These are phyloP conservation scores for Teunomyces funiuensis DNA, from an alignment of 805 yeast species.

Conservation along the genomic window DNA sequence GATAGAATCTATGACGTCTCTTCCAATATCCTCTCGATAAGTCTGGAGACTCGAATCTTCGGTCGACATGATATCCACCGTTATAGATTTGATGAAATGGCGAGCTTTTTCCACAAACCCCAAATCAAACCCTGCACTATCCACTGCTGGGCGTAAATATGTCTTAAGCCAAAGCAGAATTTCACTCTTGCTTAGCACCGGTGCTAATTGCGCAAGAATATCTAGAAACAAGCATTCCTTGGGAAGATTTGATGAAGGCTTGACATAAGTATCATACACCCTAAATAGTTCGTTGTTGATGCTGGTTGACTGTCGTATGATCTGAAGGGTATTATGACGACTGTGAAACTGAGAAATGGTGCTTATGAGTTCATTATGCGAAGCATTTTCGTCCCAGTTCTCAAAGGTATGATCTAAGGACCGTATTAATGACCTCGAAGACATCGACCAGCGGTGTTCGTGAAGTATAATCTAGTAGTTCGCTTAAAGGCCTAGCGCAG, in stretches of 20 bases:
- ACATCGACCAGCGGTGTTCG: slow-evolving; percentile 15
- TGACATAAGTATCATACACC: slow-evolving; percentile 31
- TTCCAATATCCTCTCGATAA: slow-evolving; percentile 21
- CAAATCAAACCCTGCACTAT: slow-evolving; percentile 56
- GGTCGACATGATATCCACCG: slow-evolving; percentile 15
- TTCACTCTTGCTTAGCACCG: slow-evolving; percentile 29
- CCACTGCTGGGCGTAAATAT: slow-evolving; percentile 51
- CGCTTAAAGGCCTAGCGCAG: no score
- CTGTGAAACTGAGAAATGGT: slow-evolving; percentile 12
- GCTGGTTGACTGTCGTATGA: slow-evolving; percentile 27
- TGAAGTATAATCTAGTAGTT: neutral
- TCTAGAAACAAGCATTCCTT: slow-evolving; percentile 41
- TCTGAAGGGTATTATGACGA: slow-evolving; percentile 36
- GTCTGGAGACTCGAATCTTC: slow-evolving; percentile 21
- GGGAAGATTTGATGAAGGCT: slow-evolving; percentile 24
- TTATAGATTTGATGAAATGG: slow-evolving; percentile 23
- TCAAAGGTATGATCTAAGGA: slow-evolving; percentile 26
- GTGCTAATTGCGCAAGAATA: slow-evolving; percentile 33
- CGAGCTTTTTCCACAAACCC: slow-evolving; percentile 34
- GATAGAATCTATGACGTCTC: slow-evolving; percentile 22
- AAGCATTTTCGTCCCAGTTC: slow-evolving; percentile 17
- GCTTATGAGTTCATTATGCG: slow-evolving; percentile 2
- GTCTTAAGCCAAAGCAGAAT: slow-evolving; percentile 50
- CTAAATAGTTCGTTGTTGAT: slow-evolving; percentile 37
- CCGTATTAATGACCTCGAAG: slow-evolving; percentile 26